Conservation (phyloP, 495 filamentous ascomycete genomes). For the Xylaria nigripes region DNA sequence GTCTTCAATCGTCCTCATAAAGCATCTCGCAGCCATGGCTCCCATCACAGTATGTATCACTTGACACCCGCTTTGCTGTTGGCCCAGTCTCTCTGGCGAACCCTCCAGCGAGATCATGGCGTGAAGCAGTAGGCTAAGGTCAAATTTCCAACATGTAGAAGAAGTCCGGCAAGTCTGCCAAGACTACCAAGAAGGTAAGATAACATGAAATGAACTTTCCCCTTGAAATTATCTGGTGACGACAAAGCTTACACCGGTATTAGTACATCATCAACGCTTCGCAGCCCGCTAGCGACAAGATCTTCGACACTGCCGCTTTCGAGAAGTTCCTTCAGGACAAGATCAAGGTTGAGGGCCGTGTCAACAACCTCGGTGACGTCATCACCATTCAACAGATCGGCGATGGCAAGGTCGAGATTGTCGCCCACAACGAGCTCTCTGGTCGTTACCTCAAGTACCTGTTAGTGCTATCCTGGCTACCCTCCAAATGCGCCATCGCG, state of each 20-base stretch:
- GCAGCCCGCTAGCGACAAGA: constrained; percentile 97
- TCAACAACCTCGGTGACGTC: constrained; percentile 92
- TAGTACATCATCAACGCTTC: constrained; percentile 98
- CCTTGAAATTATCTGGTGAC: neutral
- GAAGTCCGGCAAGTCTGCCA: constrained; percentile 52
- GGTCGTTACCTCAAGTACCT: constrained; percentile 99
- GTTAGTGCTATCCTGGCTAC: constrained; percentile 58
- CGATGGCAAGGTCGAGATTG: constrained; percentile 96
- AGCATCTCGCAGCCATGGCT: constrained; percentile 45
- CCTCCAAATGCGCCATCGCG: constrained; percentile 6
- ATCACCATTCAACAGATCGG: constrained; percentile 82
- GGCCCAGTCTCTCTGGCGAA: constrained; percentile 37
- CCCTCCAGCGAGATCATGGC: constrained; percentile 36
- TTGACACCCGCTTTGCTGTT: constrained; percentile 86
- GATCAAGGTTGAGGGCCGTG: constrained; percentile 98
- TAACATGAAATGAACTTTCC: neutral
- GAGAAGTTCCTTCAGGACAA: constrained; percentile 99
- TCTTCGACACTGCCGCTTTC: constrained; percentile 97
- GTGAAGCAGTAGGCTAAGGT: constrained; percentile 94
- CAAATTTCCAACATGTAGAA: constrained; percentile 49
- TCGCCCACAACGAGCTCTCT: constrained; percentile 95
- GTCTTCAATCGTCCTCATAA: constrained; percentile 19
- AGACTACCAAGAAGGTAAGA: constrained; percentile 57
- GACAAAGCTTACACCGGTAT: constrained; percentile 12
- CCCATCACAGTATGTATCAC: constrained; percentile 65